Evolutionary conservation across 2,329 filamentous ascomycete genomes (phyloP).

Genomic region (Xylariaceae sp.): DNA sequence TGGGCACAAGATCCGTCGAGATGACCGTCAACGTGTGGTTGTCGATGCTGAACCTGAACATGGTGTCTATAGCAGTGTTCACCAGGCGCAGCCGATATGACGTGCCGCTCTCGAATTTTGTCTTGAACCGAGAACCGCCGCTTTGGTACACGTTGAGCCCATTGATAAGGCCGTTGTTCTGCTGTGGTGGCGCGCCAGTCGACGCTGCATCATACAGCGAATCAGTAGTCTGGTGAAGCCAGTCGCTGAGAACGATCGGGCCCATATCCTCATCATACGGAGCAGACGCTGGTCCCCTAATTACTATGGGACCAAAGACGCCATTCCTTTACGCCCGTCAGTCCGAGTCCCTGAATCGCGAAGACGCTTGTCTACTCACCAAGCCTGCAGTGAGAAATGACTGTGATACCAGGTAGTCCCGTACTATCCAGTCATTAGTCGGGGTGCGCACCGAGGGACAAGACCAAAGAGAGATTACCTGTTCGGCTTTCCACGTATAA

Average conservation of each 20-base stretch:
- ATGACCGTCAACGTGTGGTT: constrained; percentile 57
- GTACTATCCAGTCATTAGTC: constrained; percentile 37
- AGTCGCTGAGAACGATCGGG: constrained; percentile 54
- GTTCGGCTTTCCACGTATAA: constrained; percentile 53
- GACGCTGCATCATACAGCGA: constrained; percentile 32
- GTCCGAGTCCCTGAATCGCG: neutral
- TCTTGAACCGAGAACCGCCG: constrained; percentile 35
- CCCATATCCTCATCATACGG: constrained; percentile 62
- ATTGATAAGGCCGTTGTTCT: constrained; percentile 42
- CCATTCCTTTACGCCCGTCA: constrained; percentile 24
- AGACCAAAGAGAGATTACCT: constrained; percentile 10
- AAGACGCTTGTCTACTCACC: constrained; percentile 13
- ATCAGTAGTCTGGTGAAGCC: constrained; percentile 47
- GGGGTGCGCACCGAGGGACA: neutral
- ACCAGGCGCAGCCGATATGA: constrained; percentile 47
- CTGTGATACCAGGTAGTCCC: constrained; percentile 58
- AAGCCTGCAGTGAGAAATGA: constrained; percentile 46
- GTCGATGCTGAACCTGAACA: constrained; percentile 50
- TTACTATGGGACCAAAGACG: constrained; percentile 51
- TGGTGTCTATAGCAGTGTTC: constrained; percentile 43
- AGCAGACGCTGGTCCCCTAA: constrained; percentile 54
- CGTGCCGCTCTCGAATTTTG: constrained; percentile 39
- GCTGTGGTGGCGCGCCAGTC: constrained; percentile 31
- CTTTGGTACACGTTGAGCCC: constrained; percentile 35
- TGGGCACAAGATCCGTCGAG: constrained; percentile 53